phyloP scores from a whole-genome alignment of 371 early-diverging fungal species.

The Mortierella sp. region DNA sequence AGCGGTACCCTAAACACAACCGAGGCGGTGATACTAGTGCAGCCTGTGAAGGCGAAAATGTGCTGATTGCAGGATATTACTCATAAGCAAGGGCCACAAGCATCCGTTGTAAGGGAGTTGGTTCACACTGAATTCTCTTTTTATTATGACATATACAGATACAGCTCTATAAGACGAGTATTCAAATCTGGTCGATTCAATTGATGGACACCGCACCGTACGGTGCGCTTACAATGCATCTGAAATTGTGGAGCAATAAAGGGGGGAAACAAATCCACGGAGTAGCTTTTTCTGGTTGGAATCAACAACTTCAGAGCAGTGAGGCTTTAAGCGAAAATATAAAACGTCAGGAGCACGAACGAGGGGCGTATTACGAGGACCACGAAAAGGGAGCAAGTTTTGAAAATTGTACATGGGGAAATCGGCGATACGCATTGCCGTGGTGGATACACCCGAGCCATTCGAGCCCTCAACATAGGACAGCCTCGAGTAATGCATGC shows the following conservation, averaged over 20 bases:
- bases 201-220: background rate
- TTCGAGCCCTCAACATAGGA: background rate
- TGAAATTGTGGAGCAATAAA: background rate
- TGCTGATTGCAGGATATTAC: background rate
- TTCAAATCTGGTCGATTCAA: background rate
- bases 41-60: background rate
- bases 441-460: background rate
- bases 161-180: too few species aligned
- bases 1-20: conserved; percentile 7
- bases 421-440: background rate
- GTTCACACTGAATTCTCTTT: background rate
- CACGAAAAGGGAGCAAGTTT: conserved; percentile 6
- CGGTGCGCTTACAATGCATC: background rate
- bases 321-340: conserved; percentile 3
- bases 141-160: too few species aligned
- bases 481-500: background rate
- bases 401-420: background rate
- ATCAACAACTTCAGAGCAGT: background rate
- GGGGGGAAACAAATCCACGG: background rate
- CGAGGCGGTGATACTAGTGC: background rate
- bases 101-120: conserved; percentile 4
- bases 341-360: conserved; percentile 12
- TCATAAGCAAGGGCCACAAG: conserved; percentile 1
- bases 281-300: background rate
- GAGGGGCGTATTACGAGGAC: background rate